Evolutionary conservation across 306 rosid genomes (phyloP).

Genomic region (Senna tora): DNA sequence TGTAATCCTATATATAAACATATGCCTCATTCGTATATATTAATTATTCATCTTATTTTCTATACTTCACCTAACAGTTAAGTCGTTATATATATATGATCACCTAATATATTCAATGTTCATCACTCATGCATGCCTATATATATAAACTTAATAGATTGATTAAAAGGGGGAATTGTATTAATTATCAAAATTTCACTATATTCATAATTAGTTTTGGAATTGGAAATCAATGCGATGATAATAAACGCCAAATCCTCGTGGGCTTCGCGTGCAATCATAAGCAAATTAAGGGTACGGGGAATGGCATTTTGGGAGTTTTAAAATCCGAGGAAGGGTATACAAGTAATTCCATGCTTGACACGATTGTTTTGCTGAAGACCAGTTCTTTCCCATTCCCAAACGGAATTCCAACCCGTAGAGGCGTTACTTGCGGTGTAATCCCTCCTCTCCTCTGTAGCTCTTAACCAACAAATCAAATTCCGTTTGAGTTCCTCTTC

Average conservation of each 20-base stretch:
- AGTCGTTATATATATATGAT: slow-evolving; percentile 38
- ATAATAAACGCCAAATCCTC: neutral
- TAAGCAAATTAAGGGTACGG: neutral
- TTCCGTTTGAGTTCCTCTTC: slow-evolving; percentile 23
- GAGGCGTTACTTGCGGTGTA: neutral
- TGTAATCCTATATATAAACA: slow-evolving; percentile 13
- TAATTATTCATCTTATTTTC: slow-evolving; percentile 11
- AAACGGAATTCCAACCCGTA: slow-evolving; percentile 39
- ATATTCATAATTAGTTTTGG: too few species aligned
- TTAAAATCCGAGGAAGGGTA: neutral
- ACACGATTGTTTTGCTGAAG: slow-evolving; percentile 21
- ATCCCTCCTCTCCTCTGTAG: neutral
- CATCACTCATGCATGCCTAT: slow-evolving; percentile 17
- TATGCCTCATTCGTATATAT: slow-evolving; percentile 6
- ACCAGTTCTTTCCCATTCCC: slow-evolving; percentile 40
- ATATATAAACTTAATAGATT: too few species aligned
- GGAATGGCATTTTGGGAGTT: slow-evolving; percentile 8
- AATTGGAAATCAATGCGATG: neutral
- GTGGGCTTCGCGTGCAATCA: neutral
- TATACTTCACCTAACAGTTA: slow-evolving; percentile 37
- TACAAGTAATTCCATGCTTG: neutral
- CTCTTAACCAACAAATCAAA: neutral
- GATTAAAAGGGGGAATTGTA: too few species aligned
- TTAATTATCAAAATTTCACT: too few species aligned
- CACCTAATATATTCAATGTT: slow-evolving; percentile 41